Evolutionary conservation across 805 yeast species (phyloP), one percentile per base, ranked within the genome.

Genomic region (Wickerhamomyces bisporus): DNA sequence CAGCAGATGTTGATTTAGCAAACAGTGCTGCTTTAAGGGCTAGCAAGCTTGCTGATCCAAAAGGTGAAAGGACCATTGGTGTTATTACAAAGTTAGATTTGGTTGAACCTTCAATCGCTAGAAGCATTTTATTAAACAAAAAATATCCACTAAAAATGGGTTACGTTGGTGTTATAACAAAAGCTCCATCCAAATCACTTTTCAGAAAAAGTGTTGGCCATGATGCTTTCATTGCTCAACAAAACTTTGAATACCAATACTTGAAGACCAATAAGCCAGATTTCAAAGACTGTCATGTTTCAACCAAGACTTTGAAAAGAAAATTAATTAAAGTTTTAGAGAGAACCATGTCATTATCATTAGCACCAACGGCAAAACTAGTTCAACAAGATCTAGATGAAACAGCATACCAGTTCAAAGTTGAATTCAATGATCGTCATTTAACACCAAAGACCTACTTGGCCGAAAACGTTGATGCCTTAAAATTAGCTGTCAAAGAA

Each of bases 1-100:
- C 98, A 0, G 98, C 98, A 0, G 98, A 93, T 62, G 99, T 93
- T 3, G 99, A 93, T 66, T 68, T 93, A 52, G 98, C 98, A 1
- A 93, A 93, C 60, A 87, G 97, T 24, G 77, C 96, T 2, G 98
- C 98, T 0, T 72, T 93, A 41, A 70, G 95, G 40, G 97, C 98
- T 0, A 83, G 96, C 6, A 81, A 89, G 47, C 43, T 70, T 13
- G 89, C 93, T 0, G 99, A 93, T 59, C 98, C 98, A 14, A 71
- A 77, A 33, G 98, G 99, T 34, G 91, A 86, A 55, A 75, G 99
- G 58, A 93, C 98, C 0, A 83, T 93, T 44, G 99, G 99, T 36
- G 98, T 93, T 8, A 79, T 93, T 37, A 93, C 98, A 4, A 93
- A 93, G 57, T 61, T 94, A 59, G 99, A 93, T 62, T 70, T 93